Evolutionary conservation across 306 rosid genomes (phyloP), one percentile per base, ranked within the genome.

Genomic region (Carpinus viminea): DNA sequence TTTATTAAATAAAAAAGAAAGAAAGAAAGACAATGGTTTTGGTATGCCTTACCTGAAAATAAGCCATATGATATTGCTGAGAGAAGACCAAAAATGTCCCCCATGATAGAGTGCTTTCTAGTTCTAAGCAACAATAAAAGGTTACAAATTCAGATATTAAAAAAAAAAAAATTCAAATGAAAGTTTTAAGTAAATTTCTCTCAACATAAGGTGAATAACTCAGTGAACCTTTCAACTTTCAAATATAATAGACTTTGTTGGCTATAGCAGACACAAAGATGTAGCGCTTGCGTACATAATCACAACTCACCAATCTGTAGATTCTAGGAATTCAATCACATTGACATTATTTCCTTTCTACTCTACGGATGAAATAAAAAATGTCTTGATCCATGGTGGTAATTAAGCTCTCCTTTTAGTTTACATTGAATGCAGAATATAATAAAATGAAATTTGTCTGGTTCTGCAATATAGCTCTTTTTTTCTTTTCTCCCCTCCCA

Each of bases 41-140:
- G 10, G 12, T 18, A 1, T 62, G 66, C 18, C 79, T 20, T 72
- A 87, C 95, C 97, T 41, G 95, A 90, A 78, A 87, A 92, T 73
- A 92, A 83, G 68, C 92, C 95, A 85, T 76, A 88, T 55, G 75
- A 83, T 50, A 84, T 65, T 20, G 97, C 97, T 2, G 97, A 87
- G 78, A 92, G 90, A 68, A 92, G 85, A 73, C 89, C 90, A n/a
- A 83, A 90, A 64, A 79, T 50, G 75, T 86, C 88, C 61, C 97
- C 95, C 0, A 52, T 21, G 71, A 87, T 83, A 21, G 86, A 79
- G 84, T 83, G 95, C 80, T 82, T 86, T 85, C 84, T 72, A 43
- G 85, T 52, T 87, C 91, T 92, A 57, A 51, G 64, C 77, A 74
- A 80, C 20, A 76, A 73, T 46, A 82, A 69, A 41, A 77, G 13